Base-by-base conservation (phyloP, 2,329 filamentous ascomycete genomes). In the Byssothecium circinans region DNA sequence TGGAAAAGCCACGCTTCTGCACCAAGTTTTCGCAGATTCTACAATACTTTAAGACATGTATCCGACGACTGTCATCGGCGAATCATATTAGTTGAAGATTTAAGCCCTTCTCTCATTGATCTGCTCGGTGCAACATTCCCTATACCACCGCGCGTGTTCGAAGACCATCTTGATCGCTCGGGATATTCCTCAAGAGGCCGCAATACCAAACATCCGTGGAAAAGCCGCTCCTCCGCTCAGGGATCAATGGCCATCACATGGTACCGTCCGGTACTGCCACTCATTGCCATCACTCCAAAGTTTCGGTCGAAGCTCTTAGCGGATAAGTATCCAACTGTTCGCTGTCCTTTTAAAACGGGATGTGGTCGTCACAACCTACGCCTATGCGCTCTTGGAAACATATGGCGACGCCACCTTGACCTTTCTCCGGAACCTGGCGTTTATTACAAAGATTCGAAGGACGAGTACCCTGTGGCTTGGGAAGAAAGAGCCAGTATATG, bases 121-220 rank as follows among this genome's bases (percentile, higher is more conserved):
- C 22, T 51, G 2, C 15, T 58, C 2, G 56, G 56, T 1, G 50
- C 53, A 15, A 56, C 49, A 14, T 56, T 58, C 14, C 35, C 56
- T 8, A 56, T 58, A 12, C 49, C 50, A 1, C 51, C 56, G 8
- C 49, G 54, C 8, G 47, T 56, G 1, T 56, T 58, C 32, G 49
- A 53, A 37, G 49, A 56, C 19, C 53, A 58, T 33, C 36, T 58
- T 2, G 43, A 54, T 11, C 42, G 39, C 5, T 53, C 49, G 11
- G 56, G 51, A 1, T 58, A 56, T 22, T 41, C 12, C 17, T n/a
- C 7, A 22, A 38, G 41, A 17, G 23, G 8, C 19, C 14, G 20
- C 7, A 18, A 38, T 18, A 38, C 12, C 8, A 20, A 34, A 35
- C 10, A 23, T 4, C 12, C 33, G n/a, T 51, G 48, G 52, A 35